Evolutionary conservation across 2,329 filamentous ascomycete genomes (phyloP), one percentile per base, ranked within the genome.

Genomic region (Chrysoporthe deuterocubensis): DNA sequence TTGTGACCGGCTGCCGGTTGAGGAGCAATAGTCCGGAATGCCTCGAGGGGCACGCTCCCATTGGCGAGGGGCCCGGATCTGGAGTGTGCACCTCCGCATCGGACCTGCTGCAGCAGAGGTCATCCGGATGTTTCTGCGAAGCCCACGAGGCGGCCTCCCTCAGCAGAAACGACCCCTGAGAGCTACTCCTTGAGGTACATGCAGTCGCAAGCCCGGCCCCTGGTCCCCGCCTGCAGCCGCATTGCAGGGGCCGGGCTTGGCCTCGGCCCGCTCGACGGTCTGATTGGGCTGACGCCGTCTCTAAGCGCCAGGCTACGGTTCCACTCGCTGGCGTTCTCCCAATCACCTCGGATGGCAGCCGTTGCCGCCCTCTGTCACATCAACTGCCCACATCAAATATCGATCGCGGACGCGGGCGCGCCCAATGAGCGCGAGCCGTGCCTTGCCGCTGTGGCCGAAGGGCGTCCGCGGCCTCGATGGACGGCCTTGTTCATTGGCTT

Each of bases 271-370:
- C 7, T 21, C 58, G 62, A 50, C 40, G 26, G 42, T 40, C 46
- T 68, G 68, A 68, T 70, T 70, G 68, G 68, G 26, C 52, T 16
- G 57, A 52, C 56, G 42, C 64, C 48, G 50, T 68, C 63, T 66
- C 59, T 70, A 70, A 63, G 66, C 68, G 68, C 68, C 68, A 57
- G 67, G 62, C 68, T 64, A 46, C 61, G 57, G 59, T 60, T 50
- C 66, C 64, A 65, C 66, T 68, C 54, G 68, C 52, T 59, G 62
- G 46, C 57, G 52, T 21, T 65, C 58, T 66, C 34, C 66, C 68
- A 70, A 68, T 68, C 68, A 70, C 54, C 62, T 68, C 59, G 40
- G 66, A 63, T 46, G 63, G 64, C 60, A 42, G 3, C 40, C 43
- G 34, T 57, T 70, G 67, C 60, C 65, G 68, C 66, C 46, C 44